A percentile compares a stretch with the other conserved stretches of the same genome.
Evolutionary conservation across 331 rosid species (phyloP).

Genomic region (Rhamnella rubrinervis): DNA sequence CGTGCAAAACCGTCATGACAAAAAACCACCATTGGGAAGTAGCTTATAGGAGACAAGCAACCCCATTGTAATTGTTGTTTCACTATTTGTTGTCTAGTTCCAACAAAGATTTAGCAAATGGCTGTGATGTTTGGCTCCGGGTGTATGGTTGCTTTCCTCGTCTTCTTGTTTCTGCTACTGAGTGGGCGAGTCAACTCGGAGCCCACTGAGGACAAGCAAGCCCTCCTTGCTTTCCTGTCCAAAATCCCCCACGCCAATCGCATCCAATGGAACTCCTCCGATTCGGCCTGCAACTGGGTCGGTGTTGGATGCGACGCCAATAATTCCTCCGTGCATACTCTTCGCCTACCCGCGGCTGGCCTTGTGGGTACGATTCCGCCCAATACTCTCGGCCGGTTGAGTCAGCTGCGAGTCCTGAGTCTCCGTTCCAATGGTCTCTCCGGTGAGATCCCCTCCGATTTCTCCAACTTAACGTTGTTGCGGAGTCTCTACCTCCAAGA

Average conservation of each 20-base stretch:
- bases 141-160: constrained; percentile 4
- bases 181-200: constrained; percentile 49
- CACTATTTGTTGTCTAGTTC: background rate
- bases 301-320: constrained; percentile 63
- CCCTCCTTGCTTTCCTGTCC: constrained; percentile 65
- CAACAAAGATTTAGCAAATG: constrained; percentile 16
- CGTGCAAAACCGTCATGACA: constrained; percentile 18
- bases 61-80: constrained; percentile 14
- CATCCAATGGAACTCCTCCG: constrained; percentile 67
- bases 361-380: constrained; percentile 73
- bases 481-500: constrained; percentile 69
- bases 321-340: constrained; percentile 46
- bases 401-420: constrained; percentile 70
- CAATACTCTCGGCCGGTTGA: constrained; percentile 55
- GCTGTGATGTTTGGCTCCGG: constrained; percentile 12
- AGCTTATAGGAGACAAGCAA: background rate
- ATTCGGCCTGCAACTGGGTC: constrained; percentile 72
- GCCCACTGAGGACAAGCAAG: constrained; percentile 79
- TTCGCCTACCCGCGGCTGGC: constrained; percentile 81
- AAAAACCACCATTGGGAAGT: constrained; percentile 9
- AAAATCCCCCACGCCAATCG: constrained; percentile 64
- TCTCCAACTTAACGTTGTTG: constrained; percentile 61
- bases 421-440: constrained; percentile 75
- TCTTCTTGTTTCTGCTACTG: constrained; percentile 27
- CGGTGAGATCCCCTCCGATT: constrained; percentile 78